Evolutionary conservation across 176 grass and related monocot genomes (phyloP), one percentile per base, ranked within the genome.

Genomic region (Alopecurus myosuroides): DNA sequence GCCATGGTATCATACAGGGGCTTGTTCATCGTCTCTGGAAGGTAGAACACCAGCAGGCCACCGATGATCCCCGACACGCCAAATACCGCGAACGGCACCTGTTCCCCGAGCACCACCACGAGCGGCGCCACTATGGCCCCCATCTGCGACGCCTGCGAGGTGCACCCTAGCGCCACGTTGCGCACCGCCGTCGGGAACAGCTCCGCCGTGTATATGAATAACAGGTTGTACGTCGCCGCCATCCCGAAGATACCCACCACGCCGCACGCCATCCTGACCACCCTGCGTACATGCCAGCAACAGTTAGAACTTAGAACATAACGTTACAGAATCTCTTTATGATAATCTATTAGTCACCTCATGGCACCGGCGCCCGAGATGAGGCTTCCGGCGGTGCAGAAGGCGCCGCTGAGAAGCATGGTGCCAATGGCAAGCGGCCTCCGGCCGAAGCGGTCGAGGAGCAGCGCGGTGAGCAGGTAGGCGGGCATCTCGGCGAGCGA

Each of bases 151-250:
- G 93, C 88, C 82, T 96, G 93, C 31, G 81, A 49, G 33, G 91
- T 74, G 82, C 88, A 98, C 2, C 97, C 97, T 11, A 96, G 86
- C 7, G 97, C 93, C 17, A 86, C 91, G 70, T 98, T 98, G 56
- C 97, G 82, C 66, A 98, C 97, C 67, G 85, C 86, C 34, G 97
- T 98, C 3, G 97, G 97, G 75, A 98, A 94, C 52, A 98, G 91
- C 89, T 98, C 97, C 10, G 88, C 84, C 19, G 96, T 92, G 89
- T 95, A 98, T 36, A 98, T 94, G 76, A 95, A 98, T 51, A 98
- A 18, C 46, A 98, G 69, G 80, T 95, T 98, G 81, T 95, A 95
- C 29, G 96, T 95, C 36, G 96, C 91, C 19, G 93, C 89, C 89
- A 98, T 91, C 11, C 93, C 91, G 73, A 98, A 98, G n/a, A 98